These are phyloP conservation scores for Oryza meyeriana DNA, from an alignment of 176 grass and related monocot genomes.

Conservation along the genomic window DNA sequence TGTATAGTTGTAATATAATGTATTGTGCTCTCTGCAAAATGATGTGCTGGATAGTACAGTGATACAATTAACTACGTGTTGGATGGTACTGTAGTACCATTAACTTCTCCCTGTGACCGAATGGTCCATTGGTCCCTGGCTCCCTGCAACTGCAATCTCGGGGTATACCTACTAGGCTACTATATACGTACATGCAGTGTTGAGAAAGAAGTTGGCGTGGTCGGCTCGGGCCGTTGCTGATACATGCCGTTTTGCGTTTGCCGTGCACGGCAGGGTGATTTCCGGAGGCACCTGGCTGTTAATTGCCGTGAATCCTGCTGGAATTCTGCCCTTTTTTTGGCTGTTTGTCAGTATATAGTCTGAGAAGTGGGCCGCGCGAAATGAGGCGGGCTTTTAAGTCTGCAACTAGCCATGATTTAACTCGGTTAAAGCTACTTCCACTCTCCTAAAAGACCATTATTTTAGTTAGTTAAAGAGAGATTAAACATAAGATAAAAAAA, in stretches of 20 bases:
- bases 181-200: too few relatives aligned
- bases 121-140: not conserved
- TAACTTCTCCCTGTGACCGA: not conserved
- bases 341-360: not conserved
- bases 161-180: too few relatives aligned
- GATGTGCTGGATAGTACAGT: not conserved
- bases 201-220: too few relatives aligned
- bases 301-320: conserved; percentile 22
- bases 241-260: not conserved
- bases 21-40: not conserved
- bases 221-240: not conserved
- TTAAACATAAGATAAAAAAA: too few relatives aligned
- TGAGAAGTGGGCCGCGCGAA: not conserved
- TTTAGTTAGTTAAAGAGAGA: too few relatives aligned
- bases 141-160: not conserved
- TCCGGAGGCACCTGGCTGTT: not conserved
- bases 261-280: conserved; percentile 23
- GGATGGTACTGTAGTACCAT: not conserved
- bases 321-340: conserved; percentile 27
- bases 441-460: too few relatives aligned
- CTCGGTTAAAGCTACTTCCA: too few relatives aligned
- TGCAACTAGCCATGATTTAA: not conserved
- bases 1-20: not conserved
- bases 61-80: conserved; percentile 1
- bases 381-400: not conserved